Conservation (phyloP, 176 grass and related monocot species). For the Olyra latifolia region DNA sequence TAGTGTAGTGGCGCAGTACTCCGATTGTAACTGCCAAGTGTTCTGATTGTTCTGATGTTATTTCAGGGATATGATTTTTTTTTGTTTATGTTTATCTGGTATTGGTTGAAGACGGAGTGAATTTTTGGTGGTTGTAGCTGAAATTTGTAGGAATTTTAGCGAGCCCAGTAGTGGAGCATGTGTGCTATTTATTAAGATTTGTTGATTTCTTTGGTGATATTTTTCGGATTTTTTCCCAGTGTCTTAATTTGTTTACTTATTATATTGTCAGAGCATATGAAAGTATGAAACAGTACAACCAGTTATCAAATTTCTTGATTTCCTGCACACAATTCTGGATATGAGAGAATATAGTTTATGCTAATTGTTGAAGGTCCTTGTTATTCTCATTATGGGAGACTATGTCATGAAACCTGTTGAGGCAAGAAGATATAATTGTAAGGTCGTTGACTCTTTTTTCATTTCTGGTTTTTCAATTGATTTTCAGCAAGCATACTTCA, state of each 20-base stretch:
- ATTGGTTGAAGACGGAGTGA: background rate
- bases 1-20: background rate
- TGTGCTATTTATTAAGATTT: background rate
- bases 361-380: background rate
- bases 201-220: background rate
- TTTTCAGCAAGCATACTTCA: slow-evolving; percentile 95
- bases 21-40: background rate
- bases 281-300: too few relatives aligned
- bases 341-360: background rate
- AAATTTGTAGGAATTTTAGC: background rate
- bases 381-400: background rate
- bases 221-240: background rate
- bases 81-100: background rate
- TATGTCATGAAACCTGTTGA: background rate
- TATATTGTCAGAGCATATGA: too few relatives aligned
- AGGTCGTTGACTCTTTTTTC: too few relatives aligned
- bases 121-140: background rate
- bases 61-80: background rate
- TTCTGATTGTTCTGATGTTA: background rate
- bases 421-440: too few relatives aligned
- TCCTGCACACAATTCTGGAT: background rate
- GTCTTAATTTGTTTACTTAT: too few relatives aligned
- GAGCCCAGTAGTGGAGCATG: background rate
- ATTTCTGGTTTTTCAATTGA: slow-evolving; percentile 15
- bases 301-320: background rate